Base-by-base conservation (phyloP, 805 yeast genomes). In the Myxozyma neotropica region DNA sequence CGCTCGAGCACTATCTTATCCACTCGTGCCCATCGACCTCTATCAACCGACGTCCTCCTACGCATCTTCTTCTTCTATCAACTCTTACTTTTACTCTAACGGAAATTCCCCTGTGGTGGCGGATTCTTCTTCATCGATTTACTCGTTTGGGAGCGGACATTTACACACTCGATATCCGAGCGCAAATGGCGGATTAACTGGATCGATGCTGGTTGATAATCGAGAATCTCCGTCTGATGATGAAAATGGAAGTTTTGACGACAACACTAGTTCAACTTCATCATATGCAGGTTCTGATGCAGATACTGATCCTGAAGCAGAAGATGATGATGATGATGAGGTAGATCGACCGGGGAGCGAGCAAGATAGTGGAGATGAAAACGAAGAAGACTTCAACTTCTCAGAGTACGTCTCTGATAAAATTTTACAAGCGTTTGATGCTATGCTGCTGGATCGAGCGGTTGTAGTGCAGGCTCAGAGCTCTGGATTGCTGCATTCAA, bases 251-350 rank as follows among this genome's bases (percentile, higher is more conserved):
- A 43, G 39, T 43, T 49, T 43, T 3, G 55, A 35, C 45, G 58
- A 51, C 42, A 50, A 33, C 5, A 55, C 60, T 12, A 55, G 53
- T n/a, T 62, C 66, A 21, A 55, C 61, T 29, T 62, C 66, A 1
- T 59, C 64, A 12, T 62, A 62, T 42, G 66, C 66, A 4, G 66
- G 66, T 13, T 62, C 66, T 10, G 66, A 62, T 42, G 66, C 63
- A 12, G 65, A 48, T 26, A 61, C 63, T 23, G 58, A 54, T 2
- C 47, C 23, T 23, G 53, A 33, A 5, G 44, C n/a, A 21, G 55
- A 38, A 6, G 33, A 31, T 8, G 42, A 35, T 3, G 46, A 29
- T 4, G 42, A 19, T 7, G 33, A 31, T 8, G 42, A 35, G 7
- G 46, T 19, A 7, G 42, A 19, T 7, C 42, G 21, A 10, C 15